Evolutionary conservation across 768 basidiomycete species (phyloP).

Genomic region (Rubroboletus satanas): DNA sequence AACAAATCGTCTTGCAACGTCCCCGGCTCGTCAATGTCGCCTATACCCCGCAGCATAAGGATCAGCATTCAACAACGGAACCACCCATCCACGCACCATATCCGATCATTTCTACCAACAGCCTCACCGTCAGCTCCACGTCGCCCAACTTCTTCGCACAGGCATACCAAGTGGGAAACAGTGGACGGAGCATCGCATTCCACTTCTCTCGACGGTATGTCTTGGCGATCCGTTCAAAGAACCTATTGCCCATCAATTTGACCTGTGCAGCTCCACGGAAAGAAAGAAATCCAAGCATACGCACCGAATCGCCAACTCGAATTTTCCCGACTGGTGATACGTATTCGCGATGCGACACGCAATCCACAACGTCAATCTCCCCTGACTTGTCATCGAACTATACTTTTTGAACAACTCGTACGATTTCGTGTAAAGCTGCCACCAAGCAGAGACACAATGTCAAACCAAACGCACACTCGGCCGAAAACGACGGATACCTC

Average conservation of each 20-base stretch:
- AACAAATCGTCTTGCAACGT: constrained; percentile 66
- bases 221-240: constrained; percentile 89
- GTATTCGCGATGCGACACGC: constrained; percentile 88
- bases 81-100: constrained; percentile 47
- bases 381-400: constrained; percentile 51
- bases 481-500: constrained; percentile 49
- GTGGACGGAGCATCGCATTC: constrained; percentile 66
- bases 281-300: neutral
- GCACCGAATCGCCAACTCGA: constrained; percentile 84
- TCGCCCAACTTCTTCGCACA: constrained; percentile 78
- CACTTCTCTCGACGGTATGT: constrained; percentile 86
- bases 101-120: constrained; percentile 82
- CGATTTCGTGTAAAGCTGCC: constrained; percentile 85
- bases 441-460: neutral
- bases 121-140: constrained; percentile 66
- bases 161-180: constrained; percentile 76
- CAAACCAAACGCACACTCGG: neutral
- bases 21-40: constrained; percentile 44
- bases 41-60: constrained; percentile 27
- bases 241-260: constrained; percentile 41
- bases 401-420: constrained; percentile 92
- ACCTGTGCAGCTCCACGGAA: neutral
- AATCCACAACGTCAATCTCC: constrained; percentile 83
- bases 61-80: neutral
- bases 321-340: constrained; percentile 75